phyloP scores from a whole-genome alignment of 345 rosid species.

The Ricinus communis region DNA sequence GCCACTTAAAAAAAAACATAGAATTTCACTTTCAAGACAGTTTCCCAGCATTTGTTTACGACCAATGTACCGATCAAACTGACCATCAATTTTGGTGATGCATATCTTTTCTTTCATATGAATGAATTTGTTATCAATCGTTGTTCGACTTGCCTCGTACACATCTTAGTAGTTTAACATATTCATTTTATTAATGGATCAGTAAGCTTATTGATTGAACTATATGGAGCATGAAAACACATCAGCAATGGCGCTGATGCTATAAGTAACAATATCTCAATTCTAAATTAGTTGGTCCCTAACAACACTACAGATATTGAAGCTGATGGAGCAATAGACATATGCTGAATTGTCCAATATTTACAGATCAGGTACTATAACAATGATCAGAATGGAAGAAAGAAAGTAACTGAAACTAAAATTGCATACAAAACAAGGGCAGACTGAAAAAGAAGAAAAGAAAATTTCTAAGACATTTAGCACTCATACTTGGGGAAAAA shows the following conservation, averaged over 20 bases:
- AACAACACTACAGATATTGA: not conserved
- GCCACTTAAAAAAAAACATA: not conserved
- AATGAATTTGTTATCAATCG: not conserved
- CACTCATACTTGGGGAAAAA: not conserved
- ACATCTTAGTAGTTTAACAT: not conserved
- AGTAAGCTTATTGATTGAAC: not conserved
- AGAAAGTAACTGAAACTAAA: not conserved
- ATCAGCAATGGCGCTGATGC: not conserved
- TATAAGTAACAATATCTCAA: not conserved
- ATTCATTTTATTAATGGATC: not conserved
- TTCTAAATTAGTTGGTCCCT: not conserved
- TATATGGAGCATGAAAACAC: not conserved
- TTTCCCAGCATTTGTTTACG: not conserved
- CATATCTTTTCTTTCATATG: not conserved
- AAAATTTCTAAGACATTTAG: not conserved
- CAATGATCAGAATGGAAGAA: not conserved
- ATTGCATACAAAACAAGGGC: not conserved
- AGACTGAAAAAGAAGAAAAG: not conserved
- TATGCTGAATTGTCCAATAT: not conserved
- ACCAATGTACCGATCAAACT: not conserved
- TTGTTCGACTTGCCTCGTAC: not conserved
- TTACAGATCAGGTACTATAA: not conserved
- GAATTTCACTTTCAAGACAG: not conserved
- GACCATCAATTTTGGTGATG: not conserved
- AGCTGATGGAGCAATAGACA: not conserved